Conservation (phyloP, 352 stramenopile genomes). For the Achlya hypogyna region DNA sequence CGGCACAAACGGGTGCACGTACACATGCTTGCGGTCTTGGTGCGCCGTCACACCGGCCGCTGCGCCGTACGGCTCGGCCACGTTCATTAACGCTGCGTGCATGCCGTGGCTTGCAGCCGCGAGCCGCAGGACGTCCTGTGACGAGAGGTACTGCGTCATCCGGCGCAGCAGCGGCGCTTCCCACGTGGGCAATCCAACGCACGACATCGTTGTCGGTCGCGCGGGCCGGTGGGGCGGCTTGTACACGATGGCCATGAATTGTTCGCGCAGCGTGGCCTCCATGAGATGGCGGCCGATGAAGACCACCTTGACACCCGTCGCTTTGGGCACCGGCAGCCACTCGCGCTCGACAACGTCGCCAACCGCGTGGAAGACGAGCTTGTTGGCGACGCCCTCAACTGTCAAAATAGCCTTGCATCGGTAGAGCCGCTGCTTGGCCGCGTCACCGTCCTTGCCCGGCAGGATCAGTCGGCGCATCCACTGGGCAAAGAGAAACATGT, state of each 20-base stretch:
- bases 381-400: conserved; percentile 24
- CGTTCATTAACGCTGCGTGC: background rate
- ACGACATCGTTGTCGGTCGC: too few relatives aligned
- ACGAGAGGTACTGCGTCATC: background rate
- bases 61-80: background rate
- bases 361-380: conserved; percentile 30
- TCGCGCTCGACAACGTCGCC: conserved; percentile 24
- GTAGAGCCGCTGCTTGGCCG: conserved; percentile 18
- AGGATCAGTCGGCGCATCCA: conserved; percentile 26
- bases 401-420: conserved; percentile 27
- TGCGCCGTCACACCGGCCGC: background rate
- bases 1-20: conserved; percentile 2
- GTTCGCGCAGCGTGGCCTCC: conserved; percentile 5
- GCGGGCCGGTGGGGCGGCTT: background rate
- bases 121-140: conserved; percentile 2
- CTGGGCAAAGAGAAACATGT: conserved; percentile 24
- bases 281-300: conserved; percentile 28
- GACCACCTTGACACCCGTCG: conserved; percentile 25
- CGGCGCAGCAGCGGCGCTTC: background rate
- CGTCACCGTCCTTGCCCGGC: conserved; percentile 21
- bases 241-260: conserved; percentile 22
- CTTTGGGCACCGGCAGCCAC: conserved; percentile 3
- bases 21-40: background rate
- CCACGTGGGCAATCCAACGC: too few relatives aligned
- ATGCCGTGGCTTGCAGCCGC: background rate